Evolutionary conservation across 2,329 filamentous ascomycete species (phyloP), one percentile per base, ranked within the genome.

Genomic region (Metarhizium sp.): DNA sequence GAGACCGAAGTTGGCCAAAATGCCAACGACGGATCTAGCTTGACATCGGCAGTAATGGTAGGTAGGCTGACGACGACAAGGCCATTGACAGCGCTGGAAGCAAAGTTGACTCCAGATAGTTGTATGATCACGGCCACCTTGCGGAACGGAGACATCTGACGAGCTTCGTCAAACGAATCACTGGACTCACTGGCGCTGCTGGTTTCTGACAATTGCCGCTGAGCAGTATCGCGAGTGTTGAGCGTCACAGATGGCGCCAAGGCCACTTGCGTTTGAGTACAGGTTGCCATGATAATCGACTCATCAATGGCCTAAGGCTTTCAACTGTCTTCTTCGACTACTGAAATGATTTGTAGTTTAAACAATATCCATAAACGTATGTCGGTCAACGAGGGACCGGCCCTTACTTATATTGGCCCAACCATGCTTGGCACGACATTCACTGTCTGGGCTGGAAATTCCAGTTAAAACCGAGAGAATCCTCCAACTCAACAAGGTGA

Each of bases 1-100:
- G 66, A 65, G 2, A 71, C 69, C 2, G 71, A 73, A 1, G 67
- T 60, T 1, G 73, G 72, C 73, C 73, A 74, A 51, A 73, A 67
- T 2, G 67, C 63, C n/a, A 74, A 66, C 1, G 64, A 63, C 5
- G 59, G 45, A 7, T 66, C 64, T 2, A 74, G 59, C 32, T 60
- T 52, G 38, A 76, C 60, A 34, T 73, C 70, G 14, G 59, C 55
- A 1, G 72, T 69, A 55, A 78, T 75, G 11, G 64, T 62, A 4
- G 75, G 73, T 0, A 77, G 64, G 20, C 67, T 67, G 30, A 75
- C 67, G 2, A 73, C 63, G 18, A 75, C 63, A 2, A 75, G 48
- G 13, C 53, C 49, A 32, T 55, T 55, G 53, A 55, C 53, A 25
- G 53, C 53, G 2, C 49, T 55, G 13, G 40, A 55, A 20, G 40